Evolutionary conservation across 2,329 filamentous ascomycete genomes (phyloP), one percentile per base, ranked within the genome.

Genomic region (Xylaria sp.): DNA sequence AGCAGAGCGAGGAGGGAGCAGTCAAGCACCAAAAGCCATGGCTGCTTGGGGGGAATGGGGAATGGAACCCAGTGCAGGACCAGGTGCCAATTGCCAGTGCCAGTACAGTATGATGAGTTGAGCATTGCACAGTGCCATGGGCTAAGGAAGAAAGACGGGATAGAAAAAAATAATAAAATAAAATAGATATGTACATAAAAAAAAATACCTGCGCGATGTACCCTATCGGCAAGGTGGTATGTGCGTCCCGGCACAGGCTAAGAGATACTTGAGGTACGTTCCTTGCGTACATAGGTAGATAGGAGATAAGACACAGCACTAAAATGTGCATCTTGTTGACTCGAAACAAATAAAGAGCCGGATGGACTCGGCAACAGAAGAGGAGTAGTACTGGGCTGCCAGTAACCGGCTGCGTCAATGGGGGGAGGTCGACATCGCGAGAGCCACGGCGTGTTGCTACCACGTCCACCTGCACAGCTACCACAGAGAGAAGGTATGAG

Each of bases 181-280:
- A 27, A 51, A 55, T 29, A 16, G 32, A 55, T 25, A 25, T 35
- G 42, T 16, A 53, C n/a, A n/a, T n/a, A n/a, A n/a, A n/a, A 63
- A 59, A 63, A 55, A 42, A 63, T 63, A 61, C 65, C 35, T 66
- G 64, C 44, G 42, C 13, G 23, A 72, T 59, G 65, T 65, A 66
- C 69, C 54, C 57, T 60, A 59, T 44, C 55, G 37, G 37, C 40
- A 66, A 61, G 48, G 62, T 70, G 65, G 62, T 50, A 65, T 47
- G 65, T 70, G 68, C 62, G 63, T 58, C 54, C 59, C 25, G 42
- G 65, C 58, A 59, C 54, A 57, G 61, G 60, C 66, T 59, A 53
- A 63, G 66, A 63, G 42, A 44, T 61, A 68, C 68, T 66, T 60
- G 44, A 58, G 37, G 65, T 60, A 70, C 69, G 55, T 59, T 54